Base-by-base conservation (phyloP, 768 basidiomycete genomes). In the Leccinum variicolor region DNA sequence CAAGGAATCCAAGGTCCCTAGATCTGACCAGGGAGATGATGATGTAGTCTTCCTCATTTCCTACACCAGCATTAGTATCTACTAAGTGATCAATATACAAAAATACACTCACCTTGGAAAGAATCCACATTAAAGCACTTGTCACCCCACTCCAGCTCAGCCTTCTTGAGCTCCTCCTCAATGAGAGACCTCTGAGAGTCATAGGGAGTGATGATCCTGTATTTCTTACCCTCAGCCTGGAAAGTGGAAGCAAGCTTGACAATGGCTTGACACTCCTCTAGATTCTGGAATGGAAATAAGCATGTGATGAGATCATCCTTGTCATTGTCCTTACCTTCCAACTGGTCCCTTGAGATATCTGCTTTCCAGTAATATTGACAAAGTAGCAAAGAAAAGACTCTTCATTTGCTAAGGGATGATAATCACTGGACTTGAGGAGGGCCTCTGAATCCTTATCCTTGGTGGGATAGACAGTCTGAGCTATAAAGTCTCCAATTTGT, bases 41-140 rank as follows among this genome's bases (percentile, higher is more conserved):
- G 48, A 92, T 86, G 29, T 81, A 82, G 54, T 92, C 85, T 53
- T 87, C 87, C 66, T 94, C 92, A 78, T 94, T 93, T 11, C 91
- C 92, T 92, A 62, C 3, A 66, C 51, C 4, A 49, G 14, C 36
- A 59, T 60, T 0, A 61, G 31, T 33, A 6, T 19, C 6, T 21
- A 8, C 19, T 7, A 36, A 11, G 2, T 54, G 17, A 36, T 3
- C 8, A 62, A 43, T 25, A 19, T 9, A 61, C 21, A 23, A 54
- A 25, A 33, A 59, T 59, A 10, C 19, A 59, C 70, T 54, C 62
- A 88, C 90, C 90, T 83, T 91, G 90, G 63, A 90, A 91, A 1
- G 86, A 82, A 64, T 91, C 89, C 26, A 91, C 84, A 67, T 87
- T 90, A 74, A 88, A 91, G 53, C 84, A 84, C 54, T 76, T 91